These are phyloP conservation scores for Pseudodiploospora longispora DNA, from an alignment of 2,329 filamentous ascomycete genomes.

Conservation along the genomic window DNA sequence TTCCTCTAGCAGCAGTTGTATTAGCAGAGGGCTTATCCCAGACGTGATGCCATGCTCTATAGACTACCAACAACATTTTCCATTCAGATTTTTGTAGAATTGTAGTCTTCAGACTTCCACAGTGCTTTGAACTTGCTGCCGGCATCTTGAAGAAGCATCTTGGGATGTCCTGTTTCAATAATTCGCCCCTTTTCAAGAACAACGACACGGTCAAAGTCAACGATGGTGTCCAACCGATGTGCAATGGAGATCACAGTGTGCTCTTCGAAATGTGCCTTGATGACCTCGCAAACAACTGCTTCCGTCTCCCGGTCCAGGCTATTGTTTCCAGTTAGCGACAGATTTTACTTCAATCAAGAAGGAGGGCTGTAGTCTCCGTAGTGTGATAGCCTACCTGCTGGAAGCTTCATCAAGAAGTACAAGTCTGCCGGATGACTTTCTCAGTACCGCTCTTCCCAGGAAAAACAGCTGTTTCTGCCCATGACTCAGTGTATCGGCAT, in stretches of 20 bases:
- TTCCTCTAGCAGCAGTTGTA: too few species aligned
- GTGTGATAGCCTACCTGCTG: conserved; percentile 17
- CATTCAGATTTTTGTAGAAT: not conserved
- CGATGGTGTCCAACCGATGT: conserved; percentile 35
- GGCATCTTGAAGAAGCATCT: conserved; percentile 11
- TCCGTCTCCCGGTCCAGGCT: conserved; percentile 28
- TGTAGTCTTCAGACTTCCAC: conserved; percentile 19
- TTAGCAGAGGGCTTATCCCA: too few species aligned
- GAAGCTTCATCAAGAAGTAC: conserved; percentile 37
- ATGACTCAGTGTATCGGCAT: conserved; percentile 28
- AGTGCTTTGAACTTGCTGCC: conserved; percentile 15
- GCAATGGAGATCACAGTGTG: conserved; percentile 46
- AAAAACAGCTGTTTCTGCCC: conserved; percentile 45
- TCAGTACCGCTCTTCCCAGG: conserved; percentile 38
- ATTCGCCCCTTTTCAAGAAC: conserved; percentile 19
- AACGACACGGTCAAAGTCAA: conserved; percentile 22
- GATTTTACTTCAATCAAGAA: not conserved
- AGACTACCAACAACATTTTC: too few species aligned
- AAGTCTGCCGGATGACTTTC: conserved; percentile 27
- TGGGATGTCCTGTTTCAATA: conserved; percentile 18
- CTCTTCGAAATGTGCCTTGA: conserved; percentile 22
- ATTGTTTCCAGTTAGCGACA: conserved; percentile 3
- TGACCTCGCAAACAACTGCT: conserved; percentile 22
- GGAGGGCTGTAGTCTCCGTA: too few species aligned
- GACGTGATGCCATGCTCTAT: too few species aligned